Evolutionary conservation across 208 protist genomes (phyloP).

Genomic region (Herpetomonas samuelpessoai): DNA sequence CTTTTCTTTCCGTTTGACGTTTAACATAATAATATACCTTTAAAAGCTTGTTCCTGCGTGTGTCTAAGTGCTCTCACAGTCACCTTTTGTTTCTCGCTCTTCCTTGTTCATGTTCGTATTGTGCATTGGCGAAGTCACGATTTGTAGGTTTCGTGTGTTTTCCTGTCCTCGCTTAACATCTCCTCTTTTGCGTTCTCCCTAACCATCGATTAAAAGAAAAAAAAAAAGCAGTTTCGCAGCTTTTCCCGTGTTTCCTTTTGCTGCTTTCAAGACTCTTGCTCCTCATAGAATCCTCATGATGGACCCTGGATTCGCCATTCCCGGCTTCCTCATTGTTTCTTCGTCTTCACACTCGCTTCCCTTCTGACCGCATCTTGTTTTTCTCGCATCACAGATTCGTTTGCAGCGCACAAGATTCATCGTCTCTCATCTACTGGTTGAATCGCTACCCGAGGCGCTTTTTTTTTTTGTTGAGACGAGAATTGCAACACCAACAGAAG

Average conservation of each 20-base stretch:
- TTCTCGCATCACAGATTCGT: slow-evolving; percentile 1
- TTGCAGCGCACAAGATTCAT: not conserved
- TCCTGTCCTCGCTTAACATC: slow-evolving; percentile 7
- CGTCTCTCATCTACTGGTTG: too few species aligned
- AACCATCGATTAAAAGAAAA: not conserved
- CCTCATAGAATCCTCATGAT: slow-evolving; percentile 3
- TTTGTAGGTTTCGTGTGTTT: slow-evolving; percentile 9
- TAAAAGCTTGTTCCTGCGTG: slow-evolving; percentile 2
- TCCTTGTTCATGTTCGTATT: not conserved
- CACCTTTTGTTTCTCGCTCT: not conserved
- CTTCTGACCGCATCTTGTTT: slow-evolving; percentile 1
- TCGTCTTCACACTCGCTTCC: slow-evolving; percentile 6
- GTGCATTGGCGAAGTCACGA: too few species aligned
- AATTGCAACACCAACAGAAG: too few species aligned
- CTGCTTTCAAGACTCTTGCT: slow-evolving; percentile 8
- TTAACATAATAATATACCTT: not conserved
- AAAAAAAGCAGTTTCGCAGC: not conserved
- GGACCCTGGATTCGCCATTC: too few species aligned
- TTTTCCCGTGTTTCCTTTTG: slow-evolving; percentile 16
- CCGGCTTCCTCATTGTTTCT: slow-evolving; percentile 15
- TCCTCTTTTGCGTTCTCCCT: not conserved
- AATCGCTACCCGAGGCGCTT: too few species aligned
- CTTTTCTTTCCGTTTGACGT: not conserved
- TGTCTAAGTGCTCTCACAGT: not conserved
- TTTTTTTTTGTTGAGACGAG: too few species aligned